Percentiles rank a stretch among this genome's conserved stretches.
phyloP scores from a whole-genome alignment of 305 asterid species.

The Solanum hybrid region DNA sequence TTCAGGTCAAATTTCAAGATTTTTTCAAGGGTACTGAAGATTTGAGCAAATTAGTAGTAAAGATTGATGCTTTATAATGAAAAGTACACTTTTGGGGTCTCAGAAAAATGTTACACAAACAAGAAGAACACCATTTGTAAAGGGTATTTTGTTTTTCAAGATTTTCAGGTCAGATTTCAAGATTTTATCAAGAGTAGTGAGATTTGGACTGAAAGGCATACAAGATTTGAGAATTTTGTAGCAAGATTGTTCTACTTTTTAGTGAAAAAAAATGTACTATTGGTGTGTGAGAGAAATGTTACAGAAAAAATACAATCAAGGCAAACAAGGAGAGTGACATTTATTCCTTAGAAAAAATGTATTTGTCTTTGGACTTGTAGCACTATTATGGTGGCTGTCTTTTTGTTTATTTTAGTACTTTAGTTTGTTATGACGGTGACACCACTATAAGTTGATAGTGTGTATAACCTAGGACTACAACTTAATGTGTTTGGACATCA shows the following conservation, averaged over 20 bases:
- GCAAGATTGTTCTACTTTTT: not conserved
- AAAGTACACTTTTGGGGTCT: not conserved
- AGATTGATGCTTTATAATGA: not conserved
- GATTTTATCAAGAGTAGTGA: not conserved
- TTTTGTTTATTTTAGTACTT: not conserved
- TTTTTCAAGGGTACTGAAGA: not conserved
- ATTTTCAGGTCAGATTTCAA: not conserved
- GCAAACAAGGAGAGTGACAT: not conserved
- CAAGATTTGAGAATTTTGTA: not conserved
- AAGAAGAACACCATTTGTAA: not conserved
- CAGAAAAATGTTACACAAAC: not conserved
- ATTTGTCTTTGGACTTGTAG: not conserved
- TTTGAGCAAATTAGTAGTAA: not conserved
- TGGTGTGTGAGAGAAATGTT: not conserved
- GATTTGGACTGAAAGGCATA: not conserved
- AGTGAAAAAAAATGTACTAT: not conserved
- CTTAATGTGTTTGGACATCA: not conserved
- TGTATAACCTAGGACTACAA: not conserved
- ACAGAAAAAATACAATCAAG: not conserved
- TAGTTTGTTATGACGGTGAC: not conserved
- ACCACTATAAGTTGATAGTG: not conserved
- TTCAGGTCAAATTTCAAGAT: not conserved
- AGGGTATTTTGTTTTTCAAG: not conserved
- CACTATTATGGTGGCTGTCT: not conserved
- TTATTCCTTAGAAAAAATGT: not conserved